phyloP scores from a whole-genome alignment of 2,329 filamentous ascomycete genomes.

The Ustilaginoidea virens region DNA sequence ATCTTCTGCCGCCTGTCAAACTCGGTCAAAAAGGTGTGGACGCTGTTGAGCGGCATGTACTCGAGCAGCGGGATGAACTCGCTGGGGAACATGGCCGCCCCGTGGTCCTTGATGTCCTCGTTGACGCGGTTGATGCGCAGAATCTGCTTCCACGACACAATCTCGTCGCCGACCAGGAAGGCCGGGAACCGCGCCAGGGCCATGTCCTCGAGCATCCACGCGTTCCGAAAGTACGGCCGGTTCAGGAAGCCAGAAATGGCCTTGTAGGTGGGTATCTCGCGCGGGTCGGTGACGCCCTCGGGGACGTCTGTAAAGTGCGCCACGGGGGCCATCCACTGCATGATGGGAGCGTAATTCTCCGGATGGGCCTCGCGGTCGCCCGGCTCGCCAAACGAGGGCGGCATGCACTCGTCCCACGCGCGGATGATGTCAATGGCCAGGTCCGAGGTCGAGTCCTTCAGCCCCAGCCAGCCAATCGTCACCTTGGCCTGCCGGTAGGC shows the following conservation, averaged over 20 bases:
- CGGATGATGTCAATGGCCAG: conserved; percentile 11
- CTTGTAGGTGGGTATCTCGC: conserved; percentile 10
- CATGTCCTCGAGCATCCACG: conserved; percentile 22
- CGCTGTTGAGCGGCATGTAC: conserved; percentile 8
- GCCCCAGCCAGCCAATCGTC: conserved; percentile 18
- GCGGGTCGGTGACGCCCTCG: conserved; percentile 9
- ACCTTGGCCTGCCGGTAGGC: conserved; percentile 16
- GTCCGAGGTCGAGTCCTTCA: conserved; percentile 14
- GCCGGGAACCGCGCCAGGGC: conserved; percentile 16
- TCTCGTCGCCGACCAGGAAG: conserved; percentile 18
- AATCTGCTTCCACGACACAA: conserved; percentile 21
- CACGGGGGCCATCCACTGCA: conserved; percentile 15
- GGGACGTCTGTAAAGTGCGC: conserved; percentile 10
- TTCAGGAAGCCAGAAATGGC: conserved; percentile 14
- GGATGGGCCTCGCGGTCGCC: conserved; percentile 17
- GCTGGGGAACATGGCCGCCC: conserved; percentile 15
- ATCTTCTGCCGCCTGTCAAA: conserved; percentile 6
- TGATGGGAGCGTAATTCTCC: conserved; percentile 17
- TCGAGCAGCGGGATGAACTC: conserved; percentile 8
- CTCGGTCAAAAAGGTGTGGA: conserved; percentile 7
- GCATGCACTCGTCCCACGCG: conserved; percentile 16
- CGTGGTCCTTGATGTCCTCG: conserved; percentile 19
- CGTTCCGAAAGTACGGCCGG: conserved; percentile 18
- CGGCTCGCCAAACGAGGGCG: conserved; percentile 16
- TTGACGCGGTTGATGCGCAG: conserved; percentile 18